phyloP scores from a whole-genome alignment of 2,329 filamentous ascomycete species.

The Aspergillus cejpii region DNA sequence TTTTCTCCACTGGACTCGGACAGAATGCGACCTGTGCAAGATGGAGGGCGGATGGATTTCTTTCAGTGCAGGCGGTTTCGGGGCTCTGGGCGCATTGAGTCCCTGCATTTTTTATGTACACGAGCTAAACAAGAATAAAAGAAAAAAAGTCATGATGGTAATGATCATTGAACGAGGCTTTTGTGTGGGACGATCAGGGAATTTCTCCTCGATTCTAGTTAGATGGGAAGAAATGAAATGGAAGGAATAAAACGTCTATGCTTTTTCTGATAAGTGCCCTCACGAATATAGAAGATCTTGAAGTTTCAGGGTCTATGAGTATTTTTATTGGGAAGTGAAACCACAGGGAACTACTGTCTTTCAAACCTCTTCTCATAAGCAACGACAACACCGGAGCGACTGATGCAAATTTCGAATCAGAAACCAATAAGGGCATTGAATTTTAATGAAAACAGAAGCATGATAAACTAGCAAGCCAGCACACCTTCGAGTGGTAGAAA shows the following conservation, averaged over 20 bases:
- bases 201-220: not conserved
- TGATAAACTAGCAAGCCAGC: not conserved
- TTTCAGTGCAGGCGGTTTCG: constrained; percentile 7
- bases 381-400: too few species aligned
- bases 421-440: not conserved
- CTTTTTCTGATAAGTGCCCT: too few species aligned
- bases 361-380: too few species aligned
- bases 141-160: constrained; percentile 21
- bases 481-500: not conserved
- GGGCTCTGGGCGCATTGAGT: constrained; percentile 10
- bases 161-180: constrained; percentile 14
- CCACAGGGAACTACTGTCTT: too few species aligned
- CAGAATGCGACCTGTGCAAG: constrained; percentile 2
- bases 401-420: too few species aligned
- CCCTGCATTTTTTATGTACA: constrained; percentile 16
- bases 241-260: not conserved
- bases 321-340: too few species aligned
- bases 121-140: constrained; percentile 19
- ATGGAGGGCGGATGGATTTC: constrained; percentile 2
- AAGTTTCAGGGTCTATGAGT: too few species aligned
- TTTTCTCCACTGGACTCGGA: not conserved
- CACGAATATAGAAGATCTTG: too few species aligned
- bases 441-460: not conserved
- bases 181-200: not conserved
- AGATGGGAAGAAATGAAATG: not conserved